Base-by-base conservation (phyloP, 2,329 filamentous ascomycete species). In the Cercospora nicotianae region DNA sequence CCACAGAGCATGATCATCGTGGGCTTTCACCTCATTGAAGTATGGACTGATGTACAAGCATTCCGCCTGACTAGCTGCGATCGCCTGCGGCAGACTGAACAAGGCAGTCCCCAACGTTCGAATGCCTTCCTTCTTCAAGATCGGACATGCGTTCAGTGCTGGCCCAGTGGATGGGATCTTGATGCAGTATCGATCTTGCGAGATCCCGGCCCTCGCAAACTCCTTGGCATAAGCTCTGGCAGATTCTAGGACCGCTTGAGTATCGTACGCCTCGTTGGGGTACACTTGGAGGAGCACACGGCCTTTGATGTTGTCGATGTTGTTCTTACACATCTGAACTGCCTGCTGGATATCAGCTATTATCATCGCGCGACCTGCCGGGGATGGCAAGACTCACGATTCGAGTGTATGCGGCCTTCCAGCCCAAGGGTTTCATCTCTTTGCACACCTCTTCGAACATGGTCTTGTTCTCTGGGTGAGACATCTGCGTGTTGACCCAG, bases 91-190 rank as follows among this genome's bases (percentile, higher is more conserved):
- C 72, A 89, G 82, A 53, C 84, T 86, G 72, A 90, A 90, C 59
- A 91, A 79, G 1, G 87, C 89, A 0, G 88, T 90, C 0, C 86
- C 87, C 2, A 90, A 79, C 0, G 88, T 89, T 1, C 81, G 79
- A n/a, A 89, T 85, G 1, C 86, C 85, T 9, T 81, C 77, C 16
- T 75, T 71, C 72, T 89, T 83, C 4, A 90, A 79, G 3, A 79
- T 78, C 3, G 80, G 81, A 68, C 87, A 89, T 1, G 88, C 88
- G 71, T 85, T 81, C 13, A 90, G 79, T 1, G 88, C 88, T 72
- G 89, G 87, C 84, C 86, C 90, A 0, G 87, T 90, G 7, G 83
- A 81, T 0, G 87, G 86, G 48, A 90, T 85, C 73, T 90, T 90
- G 78, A 90, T 87, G 69, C 85, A 89, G 28, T 90, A 79, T 31